Conservation (phyloP, 371 early-diverging fungal species). For the Basidiobolus meristosporus region DNA sequence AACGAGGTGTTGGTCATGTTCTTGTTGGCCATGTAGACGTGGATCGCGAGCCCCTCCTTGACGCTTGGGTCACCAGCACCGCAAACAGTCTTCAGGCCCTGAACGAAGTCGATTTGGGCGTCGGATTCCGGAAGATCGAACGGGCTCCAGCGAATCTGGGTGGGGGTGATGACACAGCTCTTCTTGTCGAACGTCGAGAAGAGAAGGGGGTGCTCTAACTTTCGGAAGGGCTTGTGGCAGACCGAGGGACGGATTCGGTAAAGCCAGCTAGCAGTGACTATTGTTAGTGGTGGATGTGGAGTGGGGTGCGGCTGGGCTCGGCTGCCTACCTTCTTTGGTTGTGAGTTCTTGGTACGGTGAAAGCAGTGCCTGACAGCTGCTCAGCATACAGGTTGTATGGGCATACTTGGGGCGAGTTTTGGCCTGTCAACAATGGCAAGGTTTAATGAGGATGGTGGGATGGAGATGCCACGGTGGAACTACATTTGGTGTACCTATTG, state of each 20-base stretch:
- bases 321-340: slow-evolving; percentile 59
- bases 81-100: slow-evolving; percentile 66
- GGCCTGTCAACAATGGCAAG: too few relatives aligned
- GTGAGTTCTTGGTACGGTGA: slow-evolving; percentile 68
- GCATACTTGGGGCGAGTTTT: slow-evolving; percentile 83
- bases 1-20: slow-evolving; percentile 65
- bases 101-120: slow-evolving; percentile 50
- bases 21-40: slow-evolving; percentile 60
- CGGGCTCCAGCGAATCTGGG: slow-evolving; percentile 87
- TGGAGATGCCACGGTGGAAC: too few relatives aligned
- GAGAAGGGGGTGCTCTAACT: slow-evolving; percentile 8
- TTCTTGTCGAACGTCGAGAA: slow-evolving; percentile 28
- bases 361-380: slow-evolving; percentile 88
- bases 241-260: slow-evolving; percentile 91
- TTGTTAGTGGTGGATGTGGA: not conserved
- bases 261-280: slow-evolving; percentile 47
- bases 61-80: slow-evolving; percentile 78
- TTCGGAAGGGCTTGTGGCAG: slow-evolving; percentile 55
- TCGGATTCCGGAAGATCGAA: slow-evolving; percentile 41
- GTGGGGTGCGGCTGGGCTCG: not conserved
- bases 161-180: slow-evolving; percentile 42
- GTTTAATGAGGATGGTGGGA: too few relatives aligned
- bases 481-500: too few relatives aligned
- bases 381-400: slow-evolving; percentile 88
- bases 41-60: slow-evolving; percentile 63